A percentile compares a stretch with the other conserved stretches of the same genome.
phyloP scores from a whole-genome alignment of 2,329 filamentous ascomycete genomes.

The Xylariaceae sp. region DNA sequence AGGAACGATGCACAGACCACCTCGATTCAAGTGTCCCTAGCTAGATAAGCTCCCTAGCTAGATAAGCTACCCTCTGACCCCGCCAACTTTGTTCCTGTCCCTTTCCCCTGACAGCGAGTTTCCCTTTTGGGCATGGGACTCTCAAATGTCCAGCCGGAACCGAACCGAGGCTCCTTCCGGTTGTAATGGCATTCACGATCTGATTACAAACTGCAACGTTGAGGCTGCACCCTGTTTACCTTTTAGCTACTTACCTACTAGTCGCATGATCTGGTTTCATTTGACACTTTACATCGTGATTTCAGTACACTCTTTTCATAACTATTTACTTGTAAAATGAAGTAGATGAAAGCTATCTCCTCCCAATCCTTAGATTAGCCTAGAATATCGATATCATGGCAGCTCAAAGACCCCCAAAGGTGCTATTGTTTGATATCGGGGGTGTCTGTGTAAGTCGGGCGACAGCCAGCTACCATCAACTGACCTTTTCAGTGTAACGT shows the following conservation, averaged over 20 bases:
- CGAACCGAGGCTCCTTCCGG: slow-evolving; percentile 23
- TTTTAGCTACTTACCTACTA: not conserved
- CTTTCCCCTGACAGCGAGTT: not conserved
- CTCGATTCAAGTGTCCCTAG: not conserved
- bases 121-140: not conserved
- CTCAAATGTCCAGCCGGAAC: too few species aligned
- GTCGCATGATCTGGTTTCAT: too few species aligned
- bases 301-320: not conserved
- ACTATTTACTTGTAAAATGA: not conserved
- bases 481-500: not conserved
- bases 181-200: not conserved
- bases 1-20: slow-evolving; percentile 33
- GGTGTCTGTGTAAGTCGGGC: slow-evolving; percentile 86
- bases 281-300: not conserved
- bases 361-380: not conserved
- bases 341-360: not conserved
- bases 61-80: too few species aligned
- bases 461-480: not conserved
- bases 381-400: slow-evolving; percentile 45
- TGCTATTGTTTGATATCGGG: slow-evolving; percentile 91
- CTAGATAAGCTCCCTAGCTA: too few species aligned
- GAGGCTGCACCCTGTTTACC: not conserved
- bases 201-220: too few species aligned
- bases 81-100: too few species aligned
- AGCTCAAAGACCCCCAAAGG: slow-evolving; percentile 64